phyloP scores from a whole-genome alignment of 176 grass and related monocot species.

The Zea luxurians region DNA sequence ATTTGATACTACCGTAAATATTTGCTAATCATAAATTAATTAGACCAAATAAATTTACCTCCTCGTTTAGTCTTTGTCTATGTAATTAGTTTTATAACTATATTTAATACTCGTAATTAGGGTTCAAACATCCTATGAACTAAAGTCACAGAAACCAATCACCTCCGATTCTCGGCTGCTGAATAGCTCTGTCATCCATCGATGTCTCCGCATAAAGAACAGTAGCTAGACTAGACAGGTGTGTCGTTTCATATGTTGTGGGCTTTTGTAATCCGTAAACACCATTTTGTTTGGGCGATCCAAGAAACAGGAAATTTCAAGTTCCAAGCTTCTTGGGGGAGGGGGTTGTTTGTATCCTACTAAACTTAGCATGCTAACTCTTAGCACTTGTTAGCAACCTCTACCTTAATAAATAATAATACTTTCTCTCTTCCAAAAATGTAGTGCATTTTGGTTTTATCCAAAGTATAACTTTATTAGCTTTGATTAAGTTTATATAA shows the following conservation, averaged over 20 bases:
- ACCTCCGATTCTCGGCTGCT: background rate
- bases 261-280: conserved; percentile 31
- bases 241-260: conserved; percentile 12
- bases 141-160: too few relatives aligned
- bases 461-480: background rate
- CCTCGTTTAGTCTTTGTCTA: too few relatives aligned
- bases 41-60: too few relatives aligned
- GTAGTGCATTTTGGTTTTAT: background rate
- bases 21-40: too few relatives aligned
- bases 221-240: conserved; percentile 39
- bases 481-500: background rate
- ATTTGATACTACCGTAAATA: too few relatives aligned
- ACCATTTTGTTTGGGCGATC: conserved; percentile 4
- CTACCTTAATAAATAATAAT: too few relatives aligned
- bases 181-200: conserved; percentile 28
- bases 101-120: too few relatives aligned
- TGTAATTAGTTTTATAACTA: too few relatives aligned
- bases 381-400: background rate
- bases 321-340: background rate
- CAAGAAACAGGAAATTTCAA: background rate
- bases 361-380: background rate
- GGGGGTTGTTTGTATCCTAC: background rate
- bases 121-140: too few relatives aligned
- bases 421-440: too few relatives aligned
- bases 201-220: conserved; percentile 34